Percentiles rank a stretch among this genome's conserved stretches.
Conservation (phyloP, 2,329 filamentous ascomycete genomes). For the Xylariaceae sp. region DNA sequence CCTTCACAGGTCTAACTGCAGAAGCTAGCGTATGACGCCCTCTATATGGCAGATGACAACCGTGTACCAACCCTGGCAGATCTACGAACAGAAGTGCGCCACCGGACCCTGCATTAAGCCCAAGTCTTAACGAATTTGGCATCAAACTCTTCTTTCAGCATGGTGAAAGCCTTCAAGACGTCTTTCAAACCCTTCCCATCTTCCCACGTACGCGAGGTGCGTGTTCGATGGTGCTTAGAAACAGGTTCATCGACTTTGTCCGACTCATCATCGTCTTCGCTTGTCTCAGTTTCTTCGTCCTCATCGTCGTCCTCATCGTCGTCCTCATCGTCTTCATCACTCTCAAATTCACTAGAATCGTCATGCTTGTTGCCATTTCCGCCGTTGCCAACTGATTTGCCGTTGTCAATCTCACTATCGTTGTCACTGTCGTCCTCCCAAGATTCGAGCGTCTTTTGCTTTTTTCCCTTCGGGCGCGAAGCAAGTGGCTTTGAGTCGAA, state of each 20-base stretch:
- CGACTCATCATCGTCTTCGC: background rate
- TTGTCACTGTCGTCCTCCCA: conserved; percentile 39
- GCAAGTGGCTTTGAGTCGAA: background rate
- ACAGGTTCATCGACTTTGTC: background rate
- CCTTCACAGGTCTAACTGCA: background rate
- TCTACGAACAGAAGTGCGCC: background rate
- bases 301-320: background rate
- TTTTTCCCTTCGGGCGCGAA: conserved; percentile 27
- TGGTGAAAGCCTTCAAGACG: conserved; percentile 54
- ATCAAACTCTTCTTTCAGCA: conserved; percentile 55
- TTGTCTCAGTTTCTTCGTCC: background rate
- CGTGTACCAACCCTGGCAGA: background rate
- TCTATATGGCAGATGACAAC: background rate
- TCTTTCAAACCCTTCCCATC: conserved; percentile 46
- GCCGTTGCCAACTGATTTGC: conserved; percentile 24
- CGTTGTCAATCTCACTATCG: conserved; percentile 7
- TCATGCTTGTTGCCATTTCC: conserved; percentile 17
- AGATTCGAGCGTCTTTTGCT: conserved; percentile 44
- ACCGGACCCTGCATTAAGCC: conserved; percentile 38
- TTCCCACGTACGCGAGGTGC: conserved; percentile 3
- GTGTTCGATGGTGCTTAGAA: background rate
- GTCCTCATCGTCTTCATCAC: background rate
- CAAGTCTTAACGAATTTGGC: conserved; percentile 58
- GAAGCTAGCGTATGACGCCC: background rate
- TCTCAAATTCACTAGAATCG: background rate